phyloP scores from a whole-genome alignment of 2,329 filamentous ascomycete genomes.

The Fusarium bulbicola region DNA sequence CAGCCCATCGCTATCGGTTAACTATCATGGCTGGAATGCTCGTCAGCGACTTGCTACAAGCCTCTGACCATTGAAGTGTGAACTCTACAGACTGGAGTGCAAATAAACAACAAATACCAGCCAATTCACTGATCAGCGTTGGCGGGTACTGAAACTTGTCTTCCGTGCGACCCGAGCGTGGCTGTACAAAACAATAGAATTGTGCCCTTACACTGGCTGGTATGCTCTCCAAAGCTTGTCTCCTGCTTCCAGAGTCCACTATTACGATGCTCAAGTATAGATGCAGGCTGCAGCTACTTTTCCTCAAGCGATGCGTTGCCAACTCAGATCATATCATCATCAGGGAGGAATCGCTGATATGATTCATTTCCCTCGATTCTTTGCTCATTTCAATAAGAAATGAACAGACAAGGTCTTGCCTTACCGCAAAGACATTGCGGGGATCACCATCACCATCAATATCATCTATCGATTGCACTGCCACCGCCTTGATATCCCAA shows the following conservation, averaged over 20 bases:
- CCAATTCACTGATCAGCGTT: slow-evolving; percentile 13
- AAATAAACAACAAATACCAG: slow-evolving; percentile 20
- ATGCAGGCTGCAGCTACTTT: not conserved
- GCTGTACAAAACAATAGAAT: slow-evolving; percentile 31
- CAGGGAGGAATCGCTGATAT: not conserved
- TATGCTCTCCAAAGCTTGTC: slow-evolving; percentile 3
- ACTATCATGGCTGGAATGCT: slow-evolving; percentile 21
- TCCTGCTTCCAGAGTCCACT: not conserved
- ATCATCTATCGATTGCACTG: slow-evolving; percentile 31
- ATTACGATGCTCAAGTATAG: not conserved
- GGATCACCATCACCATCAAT: slow-evolving; percentile 17
- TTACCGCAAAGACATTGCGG: slow-evolving; percentile 3
- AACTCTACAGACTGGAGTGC: not conserved
- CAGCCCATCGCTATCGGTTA: slow-evolving; percentile 1
- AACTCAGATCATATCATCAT: not conserved
- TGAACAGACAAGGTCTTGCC: slow-evolving; percentile 26
- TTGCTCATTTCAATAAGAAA: slow-evolving; percentile 24
- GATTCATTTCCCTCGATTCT: slow-evolving; percentile 20
- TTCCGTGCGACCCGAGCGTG: slow-evolving; percentile 34
- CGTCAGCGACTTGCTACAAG: slow-evolving; percentile 3
- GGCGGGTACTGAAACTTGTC: slow-evolving; percentile 23
- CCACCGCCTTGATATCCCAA: slow-evolving; percentile 30
- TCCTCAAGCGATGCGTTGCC: not conserved
- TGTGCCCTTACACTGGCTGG: slow-evolving; percentile 1
- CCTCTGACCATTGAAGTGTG: not conserved